Base-by-base conservation (phyloP, 768 basidiomycete species). In the Pisolithus orientalis region DNA sequence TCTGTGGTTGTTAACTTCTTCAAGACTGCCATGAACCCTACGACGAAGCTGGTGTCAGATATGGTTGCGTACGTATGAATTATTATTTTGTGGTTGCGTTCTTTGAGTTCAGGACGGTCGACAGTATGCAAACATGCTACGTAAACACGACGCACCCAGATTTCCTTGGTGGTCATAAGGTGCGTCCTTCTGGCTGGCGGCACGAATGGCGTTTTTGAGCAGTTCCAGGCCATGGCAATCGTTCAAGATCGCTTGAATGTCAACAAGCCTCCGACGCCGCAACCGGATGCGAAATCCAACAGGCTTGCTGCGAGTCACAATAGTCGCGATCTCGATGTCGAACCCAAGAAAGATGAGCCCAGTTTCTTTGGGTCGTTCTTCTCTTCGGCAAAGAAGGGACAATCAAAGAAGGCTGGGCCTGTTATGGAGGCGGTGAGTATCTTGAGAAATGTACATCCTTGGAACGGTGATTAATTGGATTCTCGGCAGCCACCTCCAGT, bases 61-160 rank as follows among this genome's bases (percentile, higher is more conserved):
- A 82, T 99, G 75, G 94, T 97, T 48, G 70, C 90, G 87, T 93
- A 66, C 66, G 90, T 82, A 39, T 25, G 7, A 27, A 16, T 46
- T 29, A 25, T 27, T 7, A 28, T 48, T 21, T 21, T 21, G 29
- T 21, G 21, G 31, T 31, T 32, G 28, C 31, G 16, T 40, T 17
- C 10, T 25, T 25, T 54, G 44, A 59, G 54, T 24, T 47, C 16
- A 32, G 13, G 44, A 29, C 46, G 50, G 46, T 50, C 49, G 21
- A 39, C 53, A 93, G 89, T 34, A 97, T 97, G 94, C 95, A 98
- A 75, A 93, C 94, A 37, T 95, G 93, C 68, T 99, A 98, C 66
- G 87, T 99, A 62, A 99, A 99, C 73, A 98, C 96, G 13, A 98
- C 95, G 1, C 96, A 99, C 66, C 96, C 96, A 1, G 96, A 99